These are phyloP conservation scores for Aegilops sharonensis DNA, from an alignment of 176 grass and related monocot genomes.

Conservation along the genomic window DNA sequence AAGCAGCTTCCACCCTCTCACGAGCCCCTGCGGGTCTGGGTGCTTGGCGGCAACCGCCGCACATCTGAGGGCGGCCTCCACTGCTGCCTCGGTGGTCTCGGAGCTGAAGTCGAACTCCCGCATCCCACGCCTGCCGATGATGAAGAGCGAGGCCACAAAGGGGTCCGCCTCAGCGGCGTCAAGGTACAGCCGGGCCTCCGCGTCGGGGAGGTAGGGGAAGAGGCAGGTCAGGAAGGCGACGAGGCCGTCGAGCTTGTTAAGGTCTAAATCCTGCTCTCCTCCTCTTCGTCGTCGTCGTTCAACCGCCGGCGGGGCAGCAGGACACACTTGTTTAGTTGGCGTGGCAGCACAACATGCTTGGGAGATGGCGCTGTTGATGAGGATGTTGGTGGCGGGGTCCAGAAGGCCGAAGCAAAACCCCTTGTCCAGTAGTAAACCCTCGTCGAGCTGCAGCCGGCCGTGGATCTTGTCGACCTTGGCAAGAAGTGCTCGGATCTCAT, in stretches of 20 bases:
- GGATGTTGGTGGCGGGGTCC: background rate
- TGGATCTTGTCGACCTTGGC: too few species aligned
- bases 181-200: background rate
- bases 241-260: background rate
- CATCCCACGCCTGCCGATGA: background rate
- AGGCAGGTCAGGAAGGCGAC: background rate
- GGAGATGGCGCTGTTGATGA: background rate
- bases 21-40: background rate
- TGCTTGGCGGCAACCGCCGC: background rate
- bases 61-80: background rate
- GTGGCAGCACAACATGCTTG: background rate
- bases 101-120: too few species aligned
- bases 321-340: too few species aligned
- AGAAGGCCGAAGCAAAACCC: background rate
- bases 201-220: conserved; percentile 1
- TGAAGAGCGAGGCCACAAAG: background rate
- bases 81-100: background rate
- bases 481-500: too few species aligned
- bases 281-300: background rate
- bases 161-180: background rate
- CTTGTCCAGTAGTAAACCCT: too few species aligned
- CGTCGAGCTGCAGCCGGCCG: too few species aligned
- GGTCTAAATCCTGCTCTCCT: background rate
- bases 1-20: background rate
- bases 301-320: too few species aligned